These are phyloP conservation scores for Pisolithus sp. DNA, from an alignment of 768 basidiomycete species.

Conservation along the genomic window DNA sequence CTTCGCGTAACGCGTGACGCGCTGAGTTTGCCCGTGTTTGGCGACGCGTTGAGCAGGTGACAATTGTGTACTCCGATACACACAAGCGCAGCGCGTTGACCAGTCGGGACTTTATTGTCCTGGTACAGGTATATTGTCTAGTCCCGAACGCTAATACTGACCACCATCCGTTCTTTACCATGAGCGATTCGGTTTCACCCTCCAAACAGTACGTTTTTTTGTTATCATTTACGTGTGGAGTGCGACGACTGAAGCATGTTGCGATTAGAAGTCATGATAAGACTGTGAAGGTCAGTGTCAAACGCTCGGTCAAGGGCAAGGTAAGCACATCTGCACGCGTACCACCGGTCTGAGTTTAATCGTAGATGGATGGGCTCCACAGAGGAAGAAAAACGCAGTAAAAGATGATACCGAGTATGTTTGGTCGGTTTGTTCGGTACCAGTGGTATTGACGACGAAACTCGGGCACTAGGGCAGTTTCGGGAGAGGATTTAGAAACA, in stretches of 20 bases:
- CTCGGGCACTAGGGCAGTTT: background rate
- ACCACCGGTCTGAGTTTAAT: background rate
- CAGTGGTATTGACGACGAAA: background rate
- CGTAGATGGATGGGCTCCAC: background rate
- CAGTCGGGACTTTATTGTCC: constrained; percentile 10
- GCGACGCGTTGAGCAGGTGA: background rate
- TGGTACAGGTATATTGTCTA: constrained; percentile 8
- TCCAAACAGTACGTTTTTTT: constrained; percentile 13
- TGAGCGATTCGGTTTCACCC: constrained; percentile 16
- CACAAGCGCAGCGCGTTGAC: background rate
- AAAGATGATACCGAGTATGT: constrained; percentile 6
- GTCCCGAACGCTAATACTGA: constrained; percentile 6
- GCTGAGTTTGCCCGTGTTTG: constrained; percentile 22
- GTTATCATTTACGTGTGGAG: background rate
- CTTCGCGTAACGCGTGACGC: background rate
- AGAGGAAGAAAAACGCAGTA: constrained; percentile 4
- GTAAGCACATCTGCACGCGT: constrained; percentile 10
- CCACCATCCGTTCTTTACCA: constrained; percentile 25
- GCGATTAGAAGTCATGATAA: constrained; percentile 11
- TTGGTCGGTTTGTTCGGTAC: background rate
- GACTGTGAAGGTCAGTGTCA: constrained; percentile 6
- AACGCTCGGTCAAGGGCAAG: constrained; percentile 7
- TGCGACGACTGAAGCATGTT: constrained; percentile 2
- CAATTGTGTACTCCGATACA: background rate
- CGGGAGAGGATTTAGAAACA: constrained; percentile 8